Evolutionary conservation across 768 basidiomycete genomes (phyloP), one percentile per base, ranked within the genome.

Genomic region (Cystoderma amianthinum): DNA sequence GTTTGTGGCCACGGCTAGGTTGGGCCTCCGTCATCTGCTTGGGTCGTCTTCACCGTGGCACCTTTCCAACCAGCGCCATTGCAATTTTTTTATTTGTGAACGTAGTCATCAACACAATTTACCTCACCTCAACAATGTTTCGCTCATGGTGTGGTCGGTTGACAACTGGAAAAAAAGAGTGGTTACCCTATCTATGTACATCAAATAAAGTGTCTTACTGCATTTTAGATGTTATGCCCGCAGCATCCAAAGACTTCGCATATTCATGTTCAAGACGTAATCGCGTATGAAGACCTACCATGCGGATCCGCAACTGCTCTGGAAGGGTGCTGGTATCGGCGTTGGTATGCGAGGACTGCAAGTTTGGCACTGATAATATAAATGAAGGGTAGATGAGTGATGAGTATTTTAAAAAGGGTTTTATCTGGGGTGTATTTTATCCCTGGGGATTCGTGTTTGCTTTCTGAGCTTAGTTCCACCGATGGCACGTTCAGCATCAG

Each of bases 101-200:
- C n/a, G n/a, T n/a, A n/a, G n/a, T n/a, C n/a, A n/a, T n/a, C n/a
- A n/a, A n/a, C n/a, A n/a, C n/a, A n/a, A n/a, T n/a, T n/a, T n/a
- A n/a, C n/a, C n/a, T n/a, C n/a, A n/a, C n/a, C n/a, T n/a, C n/a
- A n/a, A n/a, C n/a, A n/a, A n/a, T n/a, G n/a, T 19, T 60, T 74
- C 38, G 77, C 76, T 13, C 79, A 82, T 53, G 60, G 60, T 54
- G 79, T 82, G 56, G 75, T 82, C 63, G 5, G 33, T 57, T 11
- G 48, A 55, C 23, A 65, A 74, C 54, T 85, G 80, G 80, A 47
- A 35, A 7, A 40, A 38, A 44, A 54, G 64, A n/a, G n/a, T n/a
- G 51, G 28, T 39, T 21, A 13, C 37, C 33, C 42, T 28, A 25
- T 11, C 20, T 35, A 16, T 18, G 24, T 11, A 2, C 34, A 11